Conservation (phyloP, 2,329 filamentous ascomycete genomes). For the Amphichorda felina region DNA sequence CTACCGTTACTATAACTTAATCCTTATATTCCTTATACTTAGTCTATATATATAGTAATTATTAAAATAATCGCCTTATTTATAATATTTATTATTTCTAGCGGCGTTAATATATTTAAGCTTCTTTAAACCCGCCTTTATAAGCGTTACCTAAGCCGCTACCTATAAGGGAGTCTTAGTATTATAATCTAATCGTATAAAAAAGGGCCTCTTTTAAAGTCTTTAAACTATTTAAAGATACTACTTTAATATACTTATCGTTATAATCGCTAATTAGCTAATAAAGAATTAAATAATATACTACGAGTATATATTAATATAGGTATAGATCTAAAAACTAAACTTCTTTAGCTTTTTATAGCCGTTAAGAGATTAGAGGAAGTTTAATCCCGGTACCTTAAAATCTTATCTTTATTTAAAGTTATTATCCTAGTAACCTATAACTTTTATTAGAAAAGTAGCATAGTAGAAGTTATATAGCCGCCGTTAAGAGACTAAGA, state of each 20-base stretch:
- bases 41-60: background rate
- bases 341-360: constrained; percentile 2
- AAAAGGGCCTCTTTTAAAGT: background rate
- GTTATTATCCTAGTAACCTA: background rate
- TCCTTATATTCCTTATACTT: background rate
- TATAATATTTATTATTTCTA: no score
- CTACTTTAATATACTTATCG: background rate
- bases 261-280: background rate
- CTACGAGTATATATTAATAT: constrained; percentile 2
- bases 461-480: background rate
- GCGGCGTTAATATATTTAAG: no score
- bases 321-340: constrained; percentile 1
- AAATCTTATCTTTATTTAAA: background rate
- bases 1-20: background rate
- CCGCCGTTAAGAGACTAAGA: background rate
- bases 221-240: background rate
- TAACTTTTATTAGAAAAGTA: background rate
- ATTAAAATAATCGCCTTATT: background rate
- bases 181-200: background rate
- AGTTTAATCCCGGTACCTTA: background rate
- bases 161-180: background rate
- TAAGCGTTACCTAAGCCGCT: background rate
- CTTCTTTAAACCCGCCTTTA: no score
- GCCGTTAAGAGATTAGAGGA: constrained; percentile 1
- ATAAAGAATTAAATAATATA: constrained; percentile 3